These are phyloP conservation scores for Rubroboletus satanas DNA, from an alignment of 768 basidiomycete genomes.

Conservation along the genomic window DNA sequence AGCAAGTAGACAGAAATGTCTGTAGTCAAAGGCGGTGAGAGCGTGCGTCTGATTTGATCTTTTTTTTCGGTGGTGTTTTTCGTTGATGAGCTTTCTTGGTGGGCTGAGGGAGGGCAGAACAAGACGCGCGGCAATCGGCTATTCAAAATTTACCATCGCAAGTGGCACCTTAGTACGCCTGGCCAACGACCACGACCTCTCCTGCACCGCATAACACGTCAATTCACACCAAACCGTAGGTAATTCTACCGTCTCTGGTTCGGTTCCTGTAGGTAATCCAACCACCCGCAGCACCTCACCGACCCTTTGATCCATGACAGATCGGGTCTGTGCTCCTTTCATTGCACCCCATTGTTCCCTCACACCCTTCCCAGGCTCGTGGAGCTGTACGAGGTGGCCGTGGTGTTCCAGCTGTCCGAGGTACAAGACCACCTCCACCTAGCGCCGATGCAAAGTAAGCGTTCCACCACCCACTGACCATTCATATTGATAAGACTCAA, in stretches of 20 bases:
- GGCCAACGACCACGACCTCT: conserved; percentile 5
- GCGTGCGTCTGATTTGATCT: conserved; percentile 12
- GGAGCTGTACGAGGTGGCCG: conserved; percentile 47
- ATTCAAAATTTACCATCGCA: conserved; percentile 29
- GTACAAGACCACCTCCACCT: conserved; percentile 13
- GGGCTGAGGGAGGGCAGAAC: conserved; percentile 26
- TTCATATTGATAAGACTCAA: conserved; percentile 31
- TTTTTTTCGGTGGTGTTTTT: conserved; percentile 4
- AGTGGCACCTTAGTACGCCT: neutral
- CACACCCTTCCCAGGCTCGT: conserved; percentile 50
- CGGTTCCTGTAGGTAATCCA: conserved; percentile 15
- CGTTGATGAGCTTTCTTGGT: conserved; percentile 4
- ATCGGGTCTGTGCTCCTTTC: conserved; percentile 25
- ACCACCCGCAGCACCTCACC: conserved; percentile 4
- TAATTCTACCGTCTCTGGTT: conserved; percentile 4
- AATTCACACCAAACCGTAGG: conserved; percentile 12
- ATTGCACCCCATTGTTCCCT: conserved; percentile 8
- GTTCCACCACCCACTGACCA: neutral
- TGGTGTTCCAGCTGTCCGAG: conserved; percentile 35
- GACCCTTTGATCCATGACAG: conserved; percentile 22
- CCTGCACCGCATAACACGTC: conserved; percentile 16
- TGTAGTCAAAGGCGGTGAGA: conserved; percentile 11
- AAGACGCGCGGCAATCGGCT: conserved; percentile 33
- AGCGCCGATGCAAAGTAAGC: conserved; percentile 29
- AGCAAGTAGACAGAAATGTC: conserved; percentile 11